phyloP scores from a whole-genome alignment of 768 basidiomycete species.

The Clavulina sp. region DNA sequence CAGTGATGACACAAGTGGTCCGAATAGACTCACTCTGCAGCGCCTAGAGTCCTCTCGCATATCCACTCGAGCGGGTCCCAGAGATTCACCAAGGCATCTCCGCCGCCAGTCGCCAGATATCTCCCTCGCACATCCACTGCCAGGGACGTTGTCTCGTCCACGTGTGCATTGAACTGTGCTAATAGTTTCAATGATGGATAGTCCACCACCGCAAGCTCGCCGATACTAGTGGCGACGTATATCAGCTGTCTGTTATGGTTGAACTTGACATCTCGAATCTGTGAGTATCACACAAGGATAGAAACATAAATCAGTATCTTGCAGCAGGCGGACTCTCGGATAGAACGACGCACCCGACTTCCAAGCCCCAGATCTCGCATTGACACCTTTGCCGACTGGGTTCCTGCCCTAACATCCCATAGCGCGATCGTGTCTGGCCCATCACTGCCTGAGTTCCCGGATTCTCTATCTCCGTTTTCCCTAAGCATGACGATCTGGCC shows the following conservation, averaged over 20 bases:
- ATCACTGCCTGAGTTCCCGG: too few species aligned
- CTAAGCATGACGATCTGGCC: not conserved
- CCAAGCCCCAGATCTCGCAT: not conserved
- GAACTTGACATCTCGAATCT: not conserved
- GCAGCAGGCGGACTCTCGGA: not conserved
- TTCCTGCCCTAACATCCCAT: not conserved
- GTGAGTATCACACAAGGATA: not conserved
- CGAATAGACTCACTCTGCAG: not conserved
- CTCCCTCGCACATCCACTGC: not conserved
- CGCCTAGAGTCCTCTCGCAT: not conserved
- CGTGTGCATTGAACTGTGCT: not conserved
- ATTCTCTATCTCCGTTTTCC: not conserved
- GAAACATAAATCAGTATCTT: not conserved
- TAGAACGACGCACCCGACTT: not conserved
- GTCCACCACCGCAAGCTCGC: not conserved
- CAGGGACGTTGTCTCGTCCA: not conserved
- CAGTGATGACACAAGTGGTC: not conserved
- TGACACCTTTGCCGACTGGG: not conserved
- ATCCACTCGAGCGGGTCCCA: constrained; percentile 1
- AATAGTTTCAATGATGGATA: not conserved
- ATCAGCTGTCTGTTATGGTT: not conserved
- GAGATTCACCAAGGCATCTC: not conserved
- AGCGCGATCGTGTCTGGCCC: not conserved
- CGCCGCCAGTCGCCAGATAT: not conserved
- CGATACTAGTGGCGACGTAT: not conserved